phyloP scores from a whole-genome alignment of 139 green algal genomes.

The Tetradesmus lagerheimii region DNA sequence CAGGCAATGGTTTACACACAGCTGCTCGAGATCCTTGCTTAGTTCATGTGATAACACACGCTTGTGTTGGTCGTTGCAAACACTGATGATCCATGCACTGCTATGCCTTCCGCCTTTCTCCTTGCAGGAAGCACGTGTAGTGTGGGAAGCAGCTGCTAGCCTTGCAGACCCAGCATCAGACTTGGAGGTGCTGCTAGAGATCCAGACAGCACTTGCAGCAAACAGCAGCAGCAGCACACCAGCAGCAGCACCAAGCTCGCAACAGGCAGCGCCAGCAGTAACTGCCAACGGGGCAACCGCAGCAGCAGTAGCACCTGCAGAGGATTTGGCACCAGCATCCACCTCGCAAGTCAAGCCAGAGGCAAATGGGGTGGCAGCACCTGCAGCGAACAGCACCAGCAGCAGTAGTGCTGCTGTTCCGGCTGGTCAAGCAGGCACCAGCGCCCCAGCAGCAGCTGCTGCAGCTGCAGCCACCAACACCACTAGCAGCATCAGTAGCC shows the following conservation, averaged over 20 bases:
- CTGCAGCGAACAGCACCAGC: conserved; percentile 1
- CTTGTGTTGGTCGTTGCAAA: no score
- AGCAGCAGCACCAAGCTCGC: conserved; percentile 5
- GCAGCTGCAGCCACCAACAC: background rate
- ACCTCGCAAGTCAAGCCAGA: background rate
- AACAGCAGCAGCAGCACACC: conserved; percentile 4
- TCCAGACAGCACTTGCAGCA: background rate
- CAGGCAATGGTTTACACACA: no score
- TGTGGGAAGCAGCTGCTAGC: conserved; percentile 32
- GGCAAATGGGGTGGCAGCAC: background rate
- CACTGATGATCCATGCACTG: no score
- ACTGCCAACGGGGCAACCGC: background rate
- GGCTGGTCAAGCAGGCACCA: no score
- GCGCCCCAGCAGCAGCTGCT: no score
- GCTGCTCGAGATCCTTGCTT: no score
- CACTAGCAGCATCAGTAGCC: background rate
- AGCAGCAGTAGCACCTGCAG: conserved; percentile 4
- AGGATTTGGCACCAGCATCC: background rate
- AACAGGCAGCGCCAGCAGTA: background rate
- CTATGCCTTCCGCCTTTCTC: background rate
- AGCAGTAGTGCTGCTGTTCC: background rate
- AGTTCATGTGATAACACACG: no score
- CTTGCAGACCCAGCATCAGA: conserved; percentile 39
- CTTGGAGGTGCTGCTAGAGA: conserved; percentile 19
- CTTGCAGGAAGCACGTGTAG: conserved; percentile 48